phyloP scores from a whole-genome alignment of 352 stramenopile species.

The Globisporangium nodosum region DNA sequence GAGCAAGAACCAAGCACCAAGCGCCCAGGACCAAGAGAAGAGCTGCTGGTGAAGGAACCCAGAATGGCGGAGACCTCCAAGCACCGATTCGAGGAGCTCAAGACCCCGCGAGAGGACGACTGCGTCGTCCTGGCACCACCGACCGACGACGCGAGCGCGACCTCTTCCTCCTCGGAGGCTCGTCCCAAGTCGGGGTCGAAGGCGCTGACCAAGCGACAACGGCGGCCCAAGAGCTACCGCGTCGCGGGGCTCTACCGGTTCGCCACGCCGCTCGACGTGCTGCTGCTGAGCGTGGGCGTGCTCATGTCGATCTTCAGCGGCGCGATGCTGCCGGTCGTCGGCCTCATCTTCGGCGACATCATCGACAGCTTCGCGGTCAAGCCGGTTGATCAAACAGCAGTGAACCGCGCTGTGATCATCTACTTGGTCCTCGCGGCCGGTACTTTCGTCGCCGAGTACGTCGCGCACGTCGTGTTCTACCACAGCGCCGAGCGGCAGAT shows the following conservation, averaged over 20 bases:
- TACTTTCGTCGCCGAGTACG: constrained; percentile 16
- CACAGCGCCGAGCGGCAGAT: constrained; percentile 21
- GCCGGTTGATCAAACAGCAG: constrained; percentile 6
- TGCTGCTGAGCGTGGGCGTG: not conserved
- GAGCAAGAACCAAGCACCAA: not conserved
- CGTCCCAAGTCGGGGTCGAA: not conserved
- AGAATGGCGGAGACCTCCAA: not conserved
- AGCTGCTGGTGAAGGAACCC: too few species aligned
- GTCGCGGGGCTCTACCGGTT: not conserved
- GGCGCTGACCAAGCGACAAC: not conserved
- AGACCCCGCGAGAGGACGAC: not conserved
- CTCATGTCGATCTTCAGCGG: not conserved
- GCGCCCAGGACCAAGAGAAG: not conserved
- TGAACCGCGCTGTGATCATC: constrained; percentile 11
- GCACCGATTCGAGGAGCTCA: not conserved
- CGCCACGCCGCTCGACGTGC: not conserved
- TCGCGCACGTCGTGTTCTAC: constrained; percentile 12
- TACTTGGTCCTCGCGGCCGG: constrained; percentile 14
- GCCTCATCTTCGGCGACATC: constrained; percentile 15
- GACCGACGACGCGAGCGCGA: not conserved
- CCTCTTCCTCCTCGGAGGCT: not conserved
- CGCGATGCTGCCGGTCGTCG: not conserved
- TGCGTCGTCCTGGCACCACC: too few species aligned
- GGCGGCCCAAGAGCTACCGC: not conserved
- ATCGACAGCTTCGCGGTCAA: constrained; percentile 11